Base-by-base conservation (phyloP, 805 yeast genomes). In the Candida arabinofermentans region DNA sequence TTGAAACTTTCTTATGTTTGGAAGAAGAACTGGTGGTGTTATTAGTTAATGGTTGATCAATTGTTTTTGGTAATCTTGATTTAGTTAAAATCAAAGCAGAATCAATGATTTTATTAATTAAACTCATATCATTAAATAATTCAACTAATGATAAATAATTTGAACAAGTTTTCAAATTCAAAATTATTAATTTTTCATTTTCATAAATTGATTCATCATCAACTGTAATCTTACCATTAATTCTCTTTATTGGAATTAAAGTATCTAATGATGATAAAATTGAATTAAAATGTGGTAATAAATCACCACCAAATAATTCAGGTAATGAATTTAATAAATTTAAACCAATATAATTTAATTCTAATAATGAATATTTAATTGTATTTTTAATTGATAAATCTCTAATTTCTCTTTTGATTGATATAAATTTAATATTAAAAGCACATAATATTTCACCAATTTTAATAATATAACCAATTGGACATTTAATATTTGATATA, bases 361-460 rank as follows among this genome's bases (percentile, higher is more conserved):
- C 62, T 8, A 62, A 51, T 24, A 81, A 57, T 13, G 82, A 66
- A 2, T 65, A 57, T 13, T 59, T 54, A 14, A 84, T 67, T 18
- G 70, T 55, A 10, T 64, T 58, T 42, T 71, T 75, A 33, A 80
- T 61, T 8, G 67, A 63, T 8, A 64, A 66, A 53, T 81, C 83
- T 46, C 83, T 69, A 43, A 83, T 71, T 46, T 81, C 87, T 36
- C 73, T 69, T 49, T 74, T 76, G 54, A 81, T 69, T 2, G 79
- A 70, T 27, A 80, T 61, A 46, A 76, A 78, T 40, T 70, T 75
- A 12, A 73, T 61, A 48, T 81, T 78, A 43, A 86, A 60, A 14
- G 81, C 70, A 43, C 77, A 61, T 13, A 82, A 54, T 10, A 80
- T 62, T 51, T 83, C 88, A 18, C 71, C 65, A 37, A 81, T 45